Evolutionary conservation across 2,329 filamentous ascomycete genomes (phyloP), one percentile per base, ranked within the genome.

Genomic region (Biscogniauxia marginata): DNA sequence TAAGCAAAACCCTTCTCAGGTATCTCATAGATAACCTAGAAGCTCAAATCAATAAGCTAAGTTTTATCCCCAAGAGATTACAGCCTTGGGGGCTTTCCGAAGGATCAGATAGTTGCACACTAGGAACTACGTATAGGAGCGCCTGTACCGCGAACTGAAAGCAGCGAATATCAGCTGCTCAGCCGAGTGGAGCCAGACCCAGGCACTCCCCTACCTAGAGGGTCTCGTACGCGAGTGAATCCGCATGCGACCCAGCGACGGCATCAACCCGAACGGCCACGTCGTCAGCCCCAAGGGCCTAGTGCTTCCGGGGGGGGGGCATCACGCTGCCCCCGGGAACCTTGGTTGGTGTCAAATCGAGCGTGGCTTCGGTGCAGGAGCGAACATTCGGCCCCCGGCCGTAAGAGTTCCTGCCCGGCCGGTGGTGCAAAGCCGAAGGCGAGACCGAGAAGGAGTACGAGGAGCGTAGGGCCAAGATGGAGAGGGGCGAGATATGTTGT

Each of bases 211-310:
- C 2, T 55, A 46, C 53, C 53, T 55, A 16, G 43, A 51, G 22
- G 53, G 46, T n/a, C 48, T 55, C n/a, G 49, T 55, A 9, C 53
- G 53, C 39, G 53, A 55, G 39, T 39, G 48, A 13, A 43, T 51
- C 9, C 48, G 48, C 5, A 9, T 51, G n/a, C 52, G 52, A 6
- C 34, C 30, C 46, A 18, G 25, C 23, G 46, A 49, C 34, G 22
- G 30, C 18, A 34, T 55, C 43, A 51, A 50, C 48, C 53, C 49
- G 13, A 45, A 47, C 18, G 53, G 47, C n/a, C 53, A 48, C 18
- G 53, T 46, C 16, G 53, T 50, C 13, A 39, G 48, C 3, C 3
- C 39, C 3, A 22, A 39, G 21, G 53, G 53, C 9, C 23, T 55
- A 7, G 39, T 43, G 24, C 53, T 55, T 21, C 53, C 53, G 11